Base-by-base conservation (phyloP, 1,139 yeast genomes). In the Zygosaccharomyces sapae region DNA sequence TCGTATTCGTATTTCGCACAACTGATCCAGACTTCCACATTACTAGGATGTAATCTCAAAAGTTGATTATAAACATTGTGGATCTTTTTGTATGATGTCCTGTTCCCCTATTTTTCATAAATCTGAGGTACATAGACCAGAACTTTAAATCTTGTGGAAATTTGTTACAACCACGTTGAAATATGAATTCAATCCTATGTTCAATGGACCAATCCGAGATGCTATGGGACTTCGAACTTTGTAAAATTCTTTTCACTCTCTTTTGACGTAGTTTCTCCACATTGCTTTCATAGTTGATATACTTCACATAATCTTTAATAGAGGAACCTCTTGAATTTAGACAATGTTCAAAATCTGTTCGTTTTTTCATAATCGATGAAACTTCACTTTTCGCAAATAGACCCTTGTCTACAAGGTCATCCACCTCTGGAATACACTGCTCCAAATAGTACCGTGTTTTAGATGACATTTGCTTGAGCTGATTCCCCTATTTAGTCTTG, bases 1-100 rank as follows among this genome's bases (percentile, higher is more conserved):
- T 92, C 96, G 59, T 87, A 83, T 69, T 94, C 97, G 67, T 88
- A 88, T 63, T 87, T 87, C 41, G 97, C 97, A 20, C 97, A 97
- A 60, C 89, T 79, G 45, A 92, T 79, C 98, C 98, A 94, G 10
- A 94, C 86, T 58, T 83, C 84, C 1, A 89, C 79, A 61, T 89
- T 86, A 45, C 87, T 77, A 12, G 98, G 97, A 63, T 92, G 97
- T 54, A 88, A 71, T 67, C 84, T 89, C 57, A 94, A 73, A 57
- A 92, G 72, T 50, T 81, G 78, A 2, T 94, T 82, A 65, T 89
- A 88, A 5, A 88, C 81, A 56, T 80, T 82, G 64, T 87, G 89
- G n/a, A 88, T 80, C 39, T 83, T 83, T 58, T 86, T 84, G 53
- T 84, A 79, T 13, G 96, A 83, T 19, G 88, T 87, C 50, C 81